Evolutionary conservation across 202 grass and related monocot genomes (phyloP).

Genomic region (Digitaria exilis): DNA sequence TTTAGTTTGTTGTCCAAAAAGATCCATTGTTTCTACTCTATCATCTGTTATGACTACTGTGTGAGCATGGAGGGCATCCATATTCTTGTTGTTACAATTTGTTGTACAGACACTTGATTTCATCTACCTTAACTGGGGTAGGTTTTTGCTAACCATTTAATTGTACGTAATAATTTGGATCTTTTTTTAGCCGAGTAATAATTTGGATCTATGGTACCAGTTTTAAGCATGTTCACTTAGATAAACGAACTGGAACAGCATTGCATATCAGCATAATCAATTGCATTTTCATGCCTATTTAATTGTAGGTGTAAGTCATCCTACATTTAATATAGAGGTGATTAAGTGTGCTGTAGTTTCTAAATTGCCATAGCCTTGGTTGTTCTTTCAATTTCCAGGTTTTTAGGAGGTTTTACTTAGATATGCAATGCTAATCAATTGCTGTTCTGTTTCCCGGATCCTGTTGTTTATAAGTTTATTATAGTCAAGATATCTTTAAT

Average conservation of each 20-base stretch:
- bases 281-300: background rate
- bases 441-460: background rate
- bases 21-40: slow-evolving; percentile 10
- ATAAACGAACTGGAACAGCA: background rate
- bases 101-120: background rate
- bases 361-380: background rate
- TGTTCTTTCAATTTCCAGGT: background rate
- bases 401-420: background rate
- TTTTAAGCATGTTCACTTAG: background rate
- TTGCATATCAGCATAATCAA: background rate
- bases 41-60: background rate
- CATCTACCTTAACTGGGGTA: slow-evolving; percentile 16
- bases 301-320: background rate
- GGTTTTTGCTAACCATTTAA: slow-evolving; percentile 9
- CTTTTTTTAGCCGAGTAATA: too few relatives aligned
- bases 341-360: background rate
- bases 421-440: background rate
- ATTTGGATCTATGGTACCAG: background rate
- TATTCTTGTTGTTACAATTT: background rate
- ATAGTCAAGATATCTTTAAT: background rate
- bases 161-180: background rate
- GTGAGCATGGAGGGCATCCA: background rate
- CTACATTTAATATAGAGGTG: background rate
- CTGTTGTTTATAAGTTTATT: slow-evolving; percentile 8
- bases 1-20: slow-evolving; percentile 21